Base-by-base conservation (phyloP, 768 basidiomycete species). In the Hortiboletus campestris region DNA sequence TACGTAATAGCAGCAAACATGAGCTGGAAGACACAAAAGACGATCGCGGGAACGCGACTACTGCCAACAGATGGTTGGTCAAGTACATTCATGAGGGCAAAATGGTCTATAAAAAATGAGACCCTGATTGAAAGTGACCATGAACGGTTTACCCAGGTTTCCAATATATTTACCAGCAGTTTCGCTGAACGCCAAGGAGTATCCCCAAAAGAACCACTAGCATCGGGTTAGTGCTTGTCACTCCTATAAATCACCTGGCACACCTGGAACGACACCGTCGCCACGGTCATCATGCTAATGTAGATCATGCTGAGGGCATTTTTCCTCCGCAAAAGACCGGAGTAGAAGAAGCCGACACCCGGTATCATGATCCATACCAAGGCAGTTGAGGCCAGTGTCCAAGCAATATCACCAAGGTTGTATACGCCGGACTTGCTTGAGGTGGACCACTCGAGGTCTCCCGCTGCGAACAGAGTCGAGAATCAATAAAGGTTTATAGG, bases 181-280 rank as follows among this genome's bases (percentile, higher is more conserved):
- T 14, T 92, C 89, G 57, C 87, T 89, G 76, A 98, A 98, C 0
- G 95, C 83, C 22, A 98, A 78, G 2, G 93, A 94, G 75, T 81
- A 98, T 2, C 95, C 95, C 95, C 95, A 97, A 80, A 96, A 94
- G 78, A 93, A 94, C 93, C 93, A 95, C 88, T 94, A 59, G 16
- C 56, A 57, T 32, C 9, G 38, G 6, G 22, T 65, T 19, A 62
- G 62, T 31, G 7, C 9, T 20, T 25, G 31, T 11, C 7, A 34
- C 11, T 19, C 8, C 2, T 0, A 34, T 6, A 25, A 10, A 80
- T 58, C 53, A 85, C 82, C 75, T 86, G 82, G 0, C 83, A 55
- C 57, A 91, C 91, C 78, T 93, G 88, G 76, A 94, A 93, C 5
- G 86, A 86, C 32, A 93, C 89, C 62, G 89, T 81, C 0, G 86